phyloP scores from a whole-genome alignment of 768 basidiomycete species.

The Trametes maxima region DNA sequence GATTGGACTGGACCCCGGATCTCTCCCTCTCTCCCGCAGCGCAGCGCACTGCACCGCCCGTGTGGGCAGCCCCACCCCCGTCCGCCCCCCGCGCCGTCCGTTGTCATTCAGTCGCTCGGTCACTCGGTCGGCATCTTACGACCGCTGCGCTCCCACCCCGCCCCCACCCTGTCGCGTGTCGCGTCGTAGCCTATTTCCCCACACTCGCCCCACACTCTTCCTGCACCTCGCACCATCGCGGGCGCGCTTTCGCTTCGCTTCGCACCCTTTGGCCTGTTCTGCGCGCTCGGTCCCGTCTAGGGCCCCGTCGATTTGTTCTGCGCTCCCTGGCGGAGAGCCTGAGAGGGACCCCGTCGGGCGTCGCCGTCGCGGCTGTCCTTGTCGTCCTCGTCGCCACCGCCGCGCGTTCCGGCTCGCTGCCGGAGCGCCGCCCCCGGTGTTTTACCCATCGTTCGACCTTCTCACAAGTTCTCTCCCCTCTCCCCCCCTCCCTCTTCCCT shows the following conservation, averaged over 20 bases:
- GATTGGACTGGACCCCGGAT: neutral
- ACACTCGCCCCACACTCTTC: constrained; percentile 2
- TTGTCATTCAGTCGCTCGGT: neutral
- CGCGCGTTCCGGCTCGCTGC: constrained; percentile 1
- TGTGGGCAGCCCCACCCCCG: too few relatives aligned
- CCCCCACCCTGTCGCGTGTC: neutral
- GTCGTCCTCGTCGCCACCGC: neutral
- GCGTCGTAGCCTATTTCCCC: constrained; percentile 1
- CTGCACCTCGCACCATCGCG: neutral
- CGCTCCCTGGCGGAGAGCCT: constrained; percentile 20
- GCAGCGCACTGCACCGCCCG: too few relatives aligned
- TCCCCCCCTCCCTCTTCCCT: neutral
- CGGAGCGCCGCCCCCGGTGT: constrained; percentile 1
- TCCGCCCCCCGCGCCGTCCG: too few relatives aligned
- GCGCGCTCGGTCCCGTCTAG: neutral
- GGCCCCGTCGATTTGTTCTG: neutral
- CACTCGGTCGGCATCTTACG: neutral
- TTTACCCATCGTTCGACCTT: neutral
- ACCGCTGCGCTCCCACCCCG: constrained; percentile 1
- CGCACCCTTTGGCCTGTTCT: neutral
- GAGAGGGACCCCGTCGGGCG: neutral
- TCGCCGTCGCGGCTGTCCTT: neutral
- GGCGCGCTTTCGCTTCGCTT: neutral
- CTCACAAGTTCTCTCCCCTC: neutral
- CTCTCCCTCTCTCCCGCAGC: neutral